Base-by-base conservation (phyloP, 805 yeast genomes). In the Crinitomyces ghanaensis region DNA sequence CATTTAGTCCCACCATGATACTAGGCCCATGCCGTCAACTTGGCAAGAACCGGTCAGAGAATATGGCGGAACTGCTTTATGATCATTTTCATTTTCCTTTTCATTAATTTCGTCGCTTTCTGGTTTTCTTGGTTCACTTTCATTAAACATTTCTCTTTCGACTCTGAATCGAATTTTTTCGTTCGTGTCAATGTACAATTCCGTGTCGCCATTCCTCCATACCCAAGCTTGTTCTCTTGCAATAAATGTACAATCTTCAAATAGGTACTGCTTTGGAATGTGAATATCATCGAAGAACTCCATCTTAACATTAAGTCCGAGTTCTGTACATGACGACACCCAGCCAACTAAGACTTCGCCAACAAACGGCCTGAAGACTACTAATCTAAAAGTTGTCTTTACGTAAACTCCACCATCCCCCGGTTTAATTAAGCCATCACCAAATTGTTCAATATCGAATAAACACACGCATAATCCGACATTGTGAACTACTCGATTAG, bases 1-100 rank as follows among this genome's bases (percentile, higher is more conserved):
- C n/a, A n/a, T n/a, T n/a, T n/a, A n/a, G n/a, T 81, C 93, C 98
- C 98, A 88, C 98, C 98, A 91, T 36, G 86, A 72, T 26, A 83
- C 76, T 46, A 93, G 74, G 4, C 98, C 98, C 93, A 85, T 83
- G 28, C 98, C 98, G 49, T 85, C 95, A 3, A 84, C 74, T 54
- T 85, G 95, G 54, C 96, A 85, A 42, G 94, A 80, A 12, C 88
- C 97, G 19, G 82, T 57, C 18, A 88, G 59, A 6, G 84, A 82
- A 59, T 84, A 86, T 11, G 95, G 84, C 7, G 95, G 91, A 8
- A 69, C 40, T n/a, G n/a, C n/a, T n/a, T n/a, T n/a, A n/a, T n/a
- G n/a, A n/a, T n/a, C n/a, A n/a, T n/a, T n/a, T 5, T 49, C 53
- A 13, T 45, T 46, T 6, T 33, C 35, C 17, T 20, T 31, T 15